Percentiles rank a stretch among this genome's conserved stretches.
Conservation (phyloP, 345 rosid genomes). For the Brassica nigra region DNA sequence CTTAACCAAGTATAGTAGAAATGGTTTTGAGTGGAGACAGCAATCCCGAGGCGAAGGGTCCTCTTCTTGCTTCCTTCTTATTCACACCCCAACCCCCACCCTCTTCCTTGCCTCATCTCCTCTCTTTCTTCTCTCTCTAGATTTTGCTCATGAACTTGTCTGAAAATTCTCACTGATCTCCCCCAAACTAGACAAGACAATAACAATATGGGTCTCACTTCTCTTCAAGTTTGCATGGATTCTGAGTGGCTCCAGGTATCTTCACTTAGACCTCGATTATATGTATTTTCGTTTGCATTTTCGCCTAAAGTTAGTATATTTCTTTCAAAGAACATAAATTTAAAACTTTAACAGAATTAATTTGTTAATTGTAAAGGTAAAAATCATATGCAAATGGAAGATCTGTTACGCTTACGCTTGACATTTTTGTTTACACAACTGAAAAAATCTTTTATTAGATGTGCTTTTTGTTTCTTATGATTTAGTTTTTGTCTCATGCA, state of each 20-base stretch:
- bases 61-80: constrained; percentile 71
- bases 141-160: constrained; percentile 2
- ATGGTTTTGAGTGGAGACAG: constrained; percentile 36
- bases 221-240: constrained; percentile 95
- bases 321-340: background rate
- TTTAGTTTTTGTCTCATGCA: constrained; percentile 17
- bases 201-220: constrained; percentile 62
- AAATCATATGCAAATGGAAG: constrained; percentile 1
- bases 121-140: constrained; percentile 22
- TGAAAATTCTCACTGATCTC: background rate
- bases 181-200: constrained; percentile 1
- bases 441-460: background rate
- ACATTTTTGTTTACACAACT: background rate
- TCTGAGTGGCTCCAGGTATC: constrained; percentile 96
- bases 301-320: background rate
- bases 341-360: background rate
- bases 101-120: constrained; percentile 31
- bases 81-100: constrained; percentile 49
- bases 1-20: constrained; percentile 16
- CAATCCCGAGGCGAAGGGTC: constrained; percentile 44
- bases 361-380: constrained; percentile 7
- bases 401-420: background rate
- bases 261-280: background rate
- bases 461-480: background rate
- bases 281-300: background rate